These are phyloP conservation scores for Hanseniaspora vineae DNA, from an alignment of 805 yeast genomes.

Conservation along the genomic window DNA sequence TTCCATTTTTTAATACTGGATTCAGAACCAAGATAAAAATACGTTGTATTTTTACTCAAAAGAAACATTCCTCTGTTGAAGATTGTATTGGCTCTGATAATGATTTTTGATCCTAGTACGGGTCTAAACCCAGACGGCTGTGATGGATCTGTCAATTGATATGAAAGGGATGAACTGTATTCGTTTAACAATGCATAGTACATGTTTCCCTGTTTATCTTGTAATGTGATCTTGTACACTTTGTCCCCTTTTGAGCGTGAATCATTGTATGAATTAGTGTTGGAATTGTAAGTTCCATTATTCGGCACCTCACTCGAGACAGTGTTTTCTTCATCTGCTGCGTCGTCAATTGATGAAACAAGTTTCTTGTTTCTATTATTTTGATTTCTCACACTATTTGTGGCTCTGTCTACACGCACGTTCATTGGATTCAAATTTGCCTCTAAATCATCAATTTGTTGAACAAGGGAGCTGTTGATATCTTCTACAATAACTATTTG, in stretches of 20 bases:
- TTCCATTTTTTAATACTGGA: constrained; percentile 23
- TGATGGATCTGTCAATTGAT: constrained; percentile 28
- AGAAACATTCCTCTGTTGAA: constrained; percentile 35
- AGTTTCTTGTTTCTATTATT: constrained; percentile 23
- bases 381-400: constrained; percentile 8
- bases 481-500: constrained; percentile 46
- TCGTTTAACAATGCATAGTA: constrained; percentile 43
- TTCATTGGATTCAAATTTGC: constrained; percentile 40
- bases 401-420: constrained; percentile 33
- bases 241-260: not conserved
- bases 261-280: too few relatives aligned
- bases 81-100: constrained; percentile 35
- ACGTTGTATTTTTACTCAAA: constrained; percentile 11
- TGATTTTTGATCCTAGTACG: constrained; percentile 45
- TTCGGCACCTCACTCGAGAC: too few relatives aligned
- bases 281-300: too few relatives aligned
- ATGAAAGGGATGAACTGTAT: not conserved
- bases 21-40: not conserved
- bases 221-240: constrained; percentile 42
- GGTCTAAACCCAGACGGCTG: constrained; percentile 33
- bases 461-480: constrained; percentile 34
- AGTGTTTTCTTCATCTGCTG: constrained; percentile 7
- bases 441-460: constrained; percentile 43
- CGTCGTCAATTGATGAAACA: constrained; percentile 38
- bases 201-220: constrained; percentile 37